Percentiles rank a stretch among this genome's conserved stretches.
Evolutionary conservation across 768 basidiomycete species (phyloP).

Genomic region (Symmetrospora coprosmae): DNA sequence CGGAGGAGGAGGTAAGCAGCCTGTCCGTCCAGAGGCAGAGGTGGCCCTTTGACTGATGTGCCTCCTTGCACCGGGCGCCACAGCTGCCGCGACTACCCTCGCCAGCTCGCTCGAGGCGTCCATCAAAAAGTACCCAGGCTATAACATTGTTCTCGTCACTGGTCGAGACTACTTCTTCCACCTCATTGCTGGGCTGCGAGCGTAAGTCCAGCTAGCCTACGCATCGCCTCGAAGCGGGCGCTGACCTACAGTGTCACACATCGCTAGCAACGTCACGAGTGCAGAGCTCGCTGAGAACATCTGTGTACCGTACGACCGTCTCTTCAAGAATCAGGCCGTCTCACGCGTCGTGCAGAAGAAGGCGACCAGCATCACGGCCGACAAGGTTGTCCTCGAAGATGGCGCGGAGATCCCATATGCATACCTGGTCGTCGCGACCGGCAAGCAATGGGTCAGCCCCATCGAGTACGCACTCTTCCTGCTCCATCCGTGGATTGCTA

Average conservation of each 20-base stretch:
- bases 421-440: slow-evolving; percentile 26
- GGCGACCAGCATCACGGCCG: background rate
- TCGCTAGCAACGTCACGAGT: background rate
- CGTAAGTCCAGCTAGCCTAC: background rate
- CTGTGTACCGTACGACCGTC: background rate
- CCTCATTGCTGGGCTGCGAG: slow-evolving; percentile 15
- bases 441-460: slow-evolving; percentile 1
- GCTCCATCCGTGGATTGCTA: background rate
- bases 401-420: slow-evolving; percentile 24
- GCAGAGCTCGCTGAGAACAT: slow-evolving; percentile 11
- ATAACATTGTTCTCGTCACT: slow-evolving; percentile 9
- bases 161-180: slow-evolving; percentile 6
- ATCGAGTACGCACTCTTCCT: background rate
- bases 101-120: slow-evolving; percentile 1
- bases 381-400: slow-evolving; percentile 19
- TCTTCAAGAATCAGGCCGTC: slow-evolving; percentile 8
- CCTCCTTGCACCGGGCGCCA: background rate
- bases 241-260: background rate
- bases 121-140: background rate
- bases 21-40: no score
- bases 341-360: slow-evolving; percentile 1
- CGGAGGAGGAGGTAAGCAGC: slow-evolving; percentile 6
- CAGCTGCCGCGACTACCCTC: background rate
- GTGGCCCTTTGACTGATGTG: no score
- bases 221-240: background rate